Conservation (phyloP, 441 rosid genomes). For the Kokia cookei region DNA sequence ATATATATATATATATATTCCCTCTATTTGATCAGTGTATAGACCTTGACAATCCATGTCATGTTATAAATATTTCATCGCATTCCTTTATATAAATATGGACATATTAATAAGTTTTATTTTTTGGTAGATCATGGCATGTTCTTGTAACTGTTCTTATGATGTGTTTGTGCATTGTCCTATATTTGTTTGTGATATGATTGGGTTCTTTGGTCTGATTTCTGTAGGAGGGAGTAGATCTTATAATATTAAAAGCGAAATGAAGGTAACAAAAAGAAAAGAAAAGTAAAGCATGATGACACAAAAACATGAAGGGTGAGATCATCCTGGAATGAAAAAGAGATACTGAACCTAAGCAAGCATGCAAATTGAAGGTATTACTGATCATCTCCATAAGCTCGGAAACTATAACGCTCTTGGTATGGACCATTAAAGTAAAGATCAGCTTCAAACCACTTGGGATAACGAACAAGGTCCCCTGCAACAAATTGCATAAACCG, state of each 20-base stretch:
- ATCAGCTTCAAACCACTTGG: constrained; percentile 96
- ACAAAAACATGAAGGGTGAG: background rate
- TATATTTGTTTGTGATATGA: background rate
- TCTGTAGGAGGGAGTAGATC: background rate
- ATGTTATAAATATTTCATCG: background rate
- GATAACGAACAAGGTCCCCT: constrained; percentile 90
- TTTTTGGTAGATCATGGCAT: background rate
- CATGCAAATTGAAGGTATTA: background rate
- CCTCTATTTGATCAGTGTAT: background rate
- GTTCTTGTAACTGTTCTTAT: background rate
- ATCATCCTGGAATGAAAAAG: background rate
- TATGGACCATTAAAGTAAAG: constrained; percentile 84
- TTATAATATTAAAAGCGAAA: background rate
- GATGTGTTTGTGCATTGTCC: background rate
- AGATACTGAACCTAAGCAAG: background rate
- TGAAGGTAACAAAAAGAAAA: background rate
- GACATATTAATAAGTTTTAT: background rate
- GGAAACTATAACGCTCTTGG: constrained; percentile 76
- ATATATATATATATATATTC: background rate
- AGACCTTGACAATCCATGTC: background rate
- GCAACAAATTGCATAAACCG: constrained; percentile 74
- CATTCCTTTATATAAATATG: background rate
- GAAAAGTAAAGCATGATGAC: background rate
- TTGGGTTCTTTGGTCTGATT: background rate
- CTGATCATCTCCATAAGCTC: constrained; percentile 76